Evolutionary conservation across 2,329 filamentous ascomycete species (phyloP), one percentile per base, ranked within the genome.

Genomic region (Aureobasidium pullulans): DNA sequence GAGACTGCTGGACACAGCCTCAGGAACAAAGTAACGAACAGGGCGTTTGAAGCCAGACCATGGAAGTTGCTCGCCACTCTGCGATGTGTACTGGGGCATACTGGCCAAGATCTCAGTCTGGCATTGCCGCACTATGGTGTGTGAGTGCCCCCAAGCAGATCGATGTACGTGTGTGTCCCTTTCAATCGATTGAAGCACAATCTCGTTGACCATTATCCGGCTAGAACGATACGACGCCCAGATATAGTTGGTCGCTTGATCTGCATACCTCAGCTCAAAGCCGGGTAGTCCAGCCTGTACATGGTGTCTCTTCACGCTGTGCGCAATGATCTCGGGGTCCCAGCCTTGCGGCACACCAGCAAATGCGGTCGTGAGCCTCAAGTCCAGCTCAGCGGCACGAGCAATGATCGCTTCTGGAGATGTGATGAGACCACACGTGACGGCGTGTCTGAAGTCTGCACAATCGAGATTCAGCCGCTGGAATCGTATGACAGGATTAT

Each of bases 91-190:
- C 4, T 57, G 54, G 11, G 43, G 15, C 54, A 57, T 57, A 4
- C 19, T 34, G 15, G 54, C 54, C 42, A 57, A n/a, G 23, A 57
- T 47, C 16, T 57, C 42, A 10, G 34, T 40, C n/a, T 57, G 54
- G 10, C 42, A 47, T 32, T 47, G 32, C 28, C 34, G 29, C 32
- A 57, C 19, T 32, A 57, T 48, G 19, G 43, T 8, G n/a, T 47
- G 6, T 10, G 54, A 48, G 31, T 37, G 42, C 4, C 1, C 0
- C 3, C 16, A 6, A 13, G 23, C 42, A 16, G 6, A 32, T 5
- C 11, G 19, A 23, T 47, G 28, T 31, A 15, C 19, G 10, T 39
- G 15, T 1, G n/a, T 23, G 16, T 39, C 34, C 5, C 39, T 13
- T 6, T 10, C 15, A 23, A 34, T 15, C n/a, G 42, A 29, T 15